Evolutionary conservation across 2,329 filamentous ascomycete genomes (phyloP).

Genomic region (Arachnomyces sp.): DNA sequence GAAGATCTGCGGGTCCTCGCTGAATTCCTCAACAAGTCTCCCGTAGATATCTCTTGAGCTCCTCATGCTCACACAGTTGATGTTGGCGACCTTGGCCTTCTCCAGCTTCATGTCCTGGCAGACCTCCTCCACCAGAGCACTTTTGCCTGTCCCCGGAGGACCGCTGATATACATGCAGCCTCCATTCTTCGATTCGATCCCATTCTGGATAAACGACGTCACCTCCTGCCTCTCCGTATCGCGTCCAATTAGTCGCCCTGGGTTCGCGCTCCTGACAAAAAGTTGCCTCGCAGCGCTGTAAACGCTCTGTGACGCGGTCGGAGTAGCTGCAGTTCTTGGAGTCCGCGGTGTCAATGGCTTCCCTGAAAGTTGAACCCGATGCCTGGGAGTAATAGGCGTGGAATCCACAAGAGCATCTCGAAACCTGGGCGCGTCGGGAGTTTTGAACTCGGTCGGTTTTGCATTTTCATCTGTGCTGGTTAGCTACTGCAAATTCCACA

Average conservation of each 20-base stretch:
- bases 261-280: slow-evolving; percentile 72
- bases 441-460: slow-evolving; percentile 36
- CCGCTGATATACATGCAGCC: slow-evolving; percentile 94
- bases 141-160: slow-evolving; percentile 93
- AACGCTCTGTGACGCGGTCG: slow-evolving; percentile 59
- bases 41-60: slow-evolving; percentile 77
- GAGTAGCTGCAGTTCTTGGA: slow-evolving; percentile 65
- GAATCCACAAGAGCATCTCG: slow-evolving; percentile 65
- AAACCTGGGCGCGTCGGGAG: slow-evolving; percentile 50
- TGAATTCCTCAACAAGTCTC: slow-evolving; percentile 64
- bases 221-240: slow-evolving; percentile 63
- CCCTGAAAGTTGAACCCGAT: slow-evolving; percentile 70
- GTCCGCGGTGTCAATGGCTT: slow-evolving; percentile 71
- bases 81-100: slow-evolving; percentile 57
- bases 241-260: slow-evolving; percentile 68
- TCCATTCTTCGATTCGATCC: slow-evolving; percentile 52
- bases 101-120: slow-evolving; percentile 49
- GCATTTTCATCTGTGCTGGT: slow-evolving; percentile 36
- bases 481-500: slow-evolving; percentile 2
- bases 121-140: slow-evolving; percentile 80
- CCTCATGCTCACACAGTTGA: slow-evolving; percentile 98
- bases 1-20: slow-evolving; percentile 53
- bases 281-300: slow-evolving; percentile 83
- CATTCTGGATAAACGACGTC: slow-evolving; percentile 58
- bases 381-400: slow-evolving; percentile 70